These are phyloP conservation scores for Trametes elegans DNA, from an alignment of 768 basidiomycete genomes.

Conservation along the genomic window DNA sequence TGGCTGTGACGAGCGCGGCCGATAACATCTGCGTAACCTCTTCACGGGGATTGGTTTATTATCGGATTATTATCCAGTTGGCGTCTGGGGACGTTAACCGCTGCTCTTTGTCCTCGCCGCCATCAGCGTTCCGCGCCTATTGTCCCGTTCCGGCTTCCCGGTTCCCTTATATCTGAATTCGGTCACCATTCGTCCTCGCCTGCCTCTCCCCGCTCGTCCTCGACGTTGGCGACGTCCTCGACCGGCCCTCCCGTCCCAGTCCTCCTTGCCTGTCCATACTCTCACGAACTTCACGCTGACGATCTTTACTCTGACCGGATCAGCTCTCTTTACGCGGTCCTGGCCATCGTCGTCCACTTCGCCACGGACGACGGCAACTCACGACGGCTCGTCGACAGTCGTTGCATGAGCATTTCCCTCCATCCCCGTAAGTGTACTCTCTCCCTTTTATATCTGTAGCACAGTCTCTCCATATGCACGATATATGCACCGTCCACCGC, in stretches of 20 bases:
- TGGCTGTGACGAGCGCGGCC: constrained; percentile 17
- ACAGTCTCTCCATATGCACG: not conserved
- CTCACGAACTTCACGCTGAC: constrained; percentile 28
- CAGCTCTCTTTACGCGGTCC: constrained; percentile 5
- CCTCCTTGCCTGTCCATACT: constrained; percentile 17
- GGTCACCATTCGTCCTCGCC: constrained; percentile 19
- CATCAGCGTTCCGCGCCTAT: constrained; percentile 24
- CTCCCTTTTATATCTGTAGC: constrained; percentile 2
- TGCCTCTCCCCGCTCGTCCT: constrained; percentile 24
- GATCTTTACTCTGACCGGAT: constrained; percentile 9
- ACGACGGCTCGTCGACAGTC: not conserved
- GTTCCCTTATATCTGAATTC: constrained; percentile 29
- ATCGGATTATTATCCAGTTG: constrained; percentile 21
- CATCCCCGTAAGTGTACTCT: constrained; percentile 18
- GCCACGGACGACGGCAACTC: constrained; percentile 8
- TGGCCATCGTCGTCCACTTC: not conserved
- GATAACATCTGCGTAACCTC: constrained; percentile 18
- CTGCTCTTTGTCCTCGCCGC: constrained; percentile 21
- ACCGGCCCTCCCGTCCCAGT: constrained; percentile 8
- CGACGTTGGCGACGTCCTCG: constrained; percentile 27
- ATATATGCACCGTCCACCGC: not conserved
- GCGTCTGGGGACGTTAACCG: constrained; percentile 14
- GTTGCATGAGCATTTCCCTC: constrained; percentile 19
- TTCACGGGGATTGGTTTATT: constrained; percentile 11
- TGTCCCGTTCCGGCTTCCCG: constrained; percentile 23